Evolutionary conservation across 2,329 filamentous ascomycete species (phyloP).

Genomic region (Talaromyces sp.): DNA sequence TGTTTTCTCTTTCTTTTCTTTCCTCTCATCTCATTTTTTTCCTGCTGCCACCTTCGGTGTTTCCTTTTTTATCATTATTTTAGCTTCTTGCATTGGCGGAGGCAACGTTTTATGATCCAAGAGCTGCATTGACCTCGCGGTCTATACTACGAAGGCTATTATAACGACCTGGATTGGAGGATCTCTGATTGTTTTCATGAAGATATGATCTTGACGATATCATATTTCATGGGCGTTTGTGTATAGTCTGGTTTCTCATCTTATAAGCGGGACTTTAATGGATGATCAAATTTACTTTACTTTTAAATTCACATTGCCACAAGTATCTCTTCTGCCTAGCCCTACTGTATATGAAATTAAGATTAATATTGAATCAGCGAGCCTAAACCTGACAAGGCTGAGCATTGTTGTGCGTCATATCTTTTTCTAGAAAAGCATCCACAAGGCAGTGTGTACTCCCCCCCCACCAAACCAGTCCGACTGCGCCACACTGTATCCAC

Average conservation of each 20-base stretch:
- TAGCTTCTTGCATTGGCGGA: conserved; percentile 3
- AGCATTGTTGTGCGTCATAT: conserved; percentile 16
- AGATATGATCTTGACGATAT: conserved; percentile 12
- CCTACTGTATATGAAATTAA: not conserved
- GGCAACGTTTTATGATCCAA: conserved; percentile 9
- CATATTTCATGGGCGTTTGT: not conserved
- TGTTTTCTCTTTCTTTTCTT: not conserved
- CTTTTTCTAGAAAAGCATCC: conserved; percentile 5
- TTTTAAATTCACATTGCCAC: no score
- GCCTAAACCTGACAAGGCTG: not conserved
- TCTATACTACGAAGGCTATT: conserved; percentile 13
- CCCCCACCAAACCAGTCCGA: conserved; percentile 10
- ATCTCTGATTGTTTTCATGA: conserved; percentile 9
- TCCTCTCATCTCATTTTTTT: not conserved
- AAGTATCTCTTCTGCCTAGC: no score
- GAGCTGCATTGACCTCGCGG: conserved; percentile 24
- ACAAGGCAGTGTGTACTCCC: conserved; percentile 19
- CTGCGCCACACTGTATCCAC: conserved; percentile 24
- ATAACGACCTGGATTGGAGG: not conserved
- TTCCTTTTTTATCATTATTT: no score
- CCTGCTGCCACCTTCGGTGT: not conserved
- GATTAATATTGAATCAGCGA: no score
- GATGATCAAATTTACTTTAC: not conserved
- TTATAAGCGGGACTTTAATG: conserved; percentile 16
- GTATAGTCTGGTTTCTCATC: not conserved